Percentiles rank a stretch among this genome's conserved stretches.
These are phyloP conservation scores for Neocatenulostroma microsporum DNA, from an alignment of 2,329 filamentous ascomycete genomes.

Conservation along the genomic window DNA sequence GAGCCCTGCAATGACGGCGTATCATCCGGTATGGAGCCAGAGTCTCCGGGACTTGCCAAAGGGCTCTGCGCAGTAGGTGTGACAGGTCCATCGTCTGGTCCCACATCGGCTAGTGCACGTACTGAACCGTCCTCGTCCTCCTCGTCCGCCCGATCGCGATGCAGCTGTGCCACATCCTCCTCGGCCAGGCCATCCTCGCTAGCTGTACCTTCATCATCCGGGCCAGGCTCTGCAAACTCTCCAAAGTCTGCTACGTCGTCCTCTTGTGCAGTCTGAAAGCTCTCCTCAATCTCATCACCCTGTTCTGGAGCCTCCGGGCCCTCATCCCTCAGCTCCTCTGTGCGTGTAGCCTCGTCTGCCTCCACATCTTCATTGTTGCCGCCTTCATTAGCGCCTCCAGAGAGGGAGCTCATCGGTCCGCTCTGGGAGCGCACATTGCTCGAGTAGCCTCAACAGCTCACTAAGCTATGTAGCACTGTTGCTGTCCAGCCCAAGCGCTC, in stretches of 20 bases:
- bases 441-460: too few species aligned
- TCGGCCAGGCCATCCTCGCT: slow-evolving; percentile 12
- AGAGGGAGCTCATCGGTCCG: slow-evolving; percentile 62
- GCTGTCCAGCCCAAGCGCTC: too few species aligned
- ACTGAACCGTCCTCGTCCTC: neutral
- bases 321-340: slow-evolving; percentile 15
- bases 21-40: slow-evolving; percentile 71
- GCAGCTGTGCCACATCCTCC: slow-evolving; percentile 18
- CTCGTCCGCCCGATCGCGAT: neutral
- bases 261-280: neutral
- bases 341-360: slow-evolving; percentile 27
- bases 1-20: slow-evolving; percentile 70
- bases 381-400: slow-evolving; percentile 54
- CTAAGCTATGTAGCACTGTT: too few species aligned
- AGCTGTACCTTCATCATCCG: slow-evolving; percentile 10
- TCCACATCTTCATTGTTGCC: slow-evolving; percentile 49
- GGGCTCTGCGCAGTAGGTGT: slow-evolving; percentile 21
- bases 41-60: slow-evolving; percentile 59
- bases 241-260: neutral
- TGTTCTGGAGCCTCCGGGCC: neutral
- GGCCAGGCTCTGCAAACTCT: slow-evolving; percentile 7
- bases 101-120: too few species aligned
- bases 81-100: slow-evolving; percentile 16
- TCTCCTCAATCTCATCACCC: neutral
- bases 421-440: slow-evolving; percentile 47